Percentiles rank a stretch among this genome's conserved stretches.
Evolutionary conservation across 208 protist species (phyloP).

Genomic region (Leptomonas pyrrhocoris): DNA sequence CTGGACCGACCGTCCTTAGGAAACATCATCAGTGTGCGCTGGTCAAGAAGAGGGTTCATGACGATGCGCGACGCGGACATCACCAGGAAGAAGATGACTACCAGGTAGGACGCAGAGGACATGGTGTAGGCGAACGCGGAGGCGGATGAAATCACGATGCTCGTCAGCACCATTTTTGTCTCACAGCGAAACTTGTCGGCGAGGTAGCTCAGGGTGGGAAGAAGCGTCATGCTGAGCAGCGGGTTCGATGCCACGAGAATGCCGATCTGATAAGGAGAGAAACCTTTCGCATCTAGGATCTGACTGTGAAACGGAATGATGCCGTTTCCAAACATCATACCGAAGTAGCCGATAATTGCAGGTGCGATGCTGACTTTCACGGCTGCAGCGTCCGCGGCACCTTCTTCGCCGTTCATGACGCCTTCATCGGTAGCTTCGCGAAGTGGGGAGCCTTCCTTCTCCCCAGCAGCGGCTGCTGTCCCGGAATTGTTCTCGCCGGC

Average conservation of each 20-base stretch:
- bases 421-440: neutral
- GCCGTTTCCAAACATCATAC: slow-evolving; percentile 41
- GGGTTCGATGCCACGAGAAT: slow-evolving; percentile 37
- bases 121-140: slow-evolving; percentile 24
- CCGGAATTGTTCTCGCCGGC: no score
- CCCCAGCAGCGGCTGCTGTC: no score
- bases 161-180: slow-evolving; percentile 32
- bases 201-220: slow-evolving; percentile 50
- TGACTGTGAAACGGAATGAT: slow-evolving; percentile 42
- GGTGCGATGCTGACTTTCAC: slow-evolving; percentile 6
- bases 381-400: neutral
- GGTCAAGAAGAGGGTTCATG: slow-evolving; percentile 52
- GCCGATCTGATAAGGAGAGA: slow-evolving; percentile 37
- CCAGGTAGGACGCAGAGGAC: neutral
- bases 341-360: slow-evolving; percentile 50
- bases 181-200: slow-evolving; percentile 53
- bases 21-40: slow-evolving; percentile 53
- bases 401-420: neutral
- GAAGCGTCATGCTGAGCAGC: slow-evolving; percentile 37
- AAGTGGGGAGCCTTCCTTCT: no score
- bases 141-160: slow-evolving; percentile 19
- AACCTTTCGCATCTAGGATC: slow-evolving; percentile 46
- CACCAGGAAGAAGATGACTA: slow-evolving; percentile 31
- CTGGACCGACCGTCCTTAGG: slow-evolving; percentile 27
- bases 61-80: slow-evolving; percentile 29